Evolutionary conservation across 2,329 filamentous ascomycete species (phyloP), one percentile per base, ranked within the genome.

Genomic region (Cercospora sp.): DNA sequence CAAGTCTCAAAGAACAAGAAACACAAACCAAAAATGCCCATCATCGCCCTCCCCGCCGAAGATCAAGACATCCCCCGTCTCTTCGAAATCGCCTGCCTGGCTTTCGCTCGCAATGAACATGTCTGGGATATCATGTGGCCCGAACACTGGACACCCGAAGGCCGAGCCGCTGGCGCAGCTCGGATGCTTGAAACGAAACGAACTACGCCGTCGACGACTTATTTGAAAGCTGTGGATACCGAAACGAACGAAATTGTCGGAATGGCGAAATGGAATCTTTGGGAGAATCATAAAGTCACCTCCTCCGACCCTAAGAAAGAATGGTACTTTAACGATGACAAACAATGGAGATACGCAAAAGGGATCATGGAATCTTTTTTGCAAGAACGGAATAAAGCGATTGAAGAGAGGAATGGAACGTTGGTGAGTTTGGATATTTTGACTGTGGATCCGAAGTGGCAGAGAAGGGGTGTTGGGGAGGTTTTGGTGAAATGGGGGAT

Each of bases 201-300:
- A 10, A 66, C 70, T 4, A 74, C 75, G 48, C 71, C 72, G 0
- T 39, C 68, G 53, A 75, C 72, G 4, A 73, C 66, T 3, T 77
- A 70, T 64, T 26, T 77, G 36, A 77, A 77, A 63, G 76, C 76
- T 7, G 74, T 77, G 13, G 73, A 76, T 58, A 33, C 63, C 3
- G 66, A 68, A 3, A 74, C 70, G 3, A 71, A 70, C 18, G 70
- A 68, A 13, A 76, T 78, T 42, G 65, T 75, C 36, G 76, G 75
- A 9, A 75, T 77, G 70, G 74, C 76, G n/a, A 76, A 76, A 60
- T 78, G 76, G 76, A 74, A 74, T 23, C 59, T 77, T 60, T 76
- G 70, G 64, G 51, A 67, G 39, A 70, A 74, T 53, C 62, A 72
- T 30, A 59, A 69, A 6, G 67, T 71, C 5, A 64, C 70, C 12